Evolutionary conservation across 2,329 filamentous ascomycete species (phyloP).

Genomic region (Diaporthe eres): DNA sequence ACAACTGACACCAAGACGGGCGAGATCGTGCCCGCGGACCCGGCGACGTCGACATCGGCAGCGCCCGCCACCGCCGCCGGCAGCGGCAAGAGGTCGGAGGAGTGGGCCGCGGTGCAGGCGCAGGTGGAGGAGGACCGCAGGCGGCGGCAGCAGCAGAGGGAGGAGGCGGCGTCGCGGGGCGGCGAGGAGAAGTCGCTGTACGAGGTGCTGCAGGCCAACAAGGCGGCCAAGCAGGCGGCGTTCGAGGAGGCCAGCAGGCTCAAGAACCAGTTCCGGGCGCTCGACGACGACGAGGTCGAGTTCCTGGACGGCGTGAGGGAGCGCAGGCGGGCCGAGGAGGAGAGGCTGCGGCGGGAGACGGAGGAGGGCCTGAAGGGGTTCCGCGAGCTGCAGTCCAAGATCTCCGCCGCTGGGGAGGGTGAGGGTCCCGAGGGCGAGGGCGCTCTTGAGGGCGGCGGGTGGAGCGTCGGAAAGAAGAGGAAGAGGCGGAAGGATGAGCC

Average conservation of each 20-base stretch:
- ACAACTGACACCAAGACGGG: constrained; percentile 60
- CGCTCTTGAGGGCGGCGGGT: constrained; percentile 15
- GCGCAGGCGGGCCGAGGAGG: constrained; percentile 66
- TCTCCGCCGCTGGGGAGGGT: constrained; percentile 33
- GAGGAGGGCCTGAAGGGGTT: constrained; percentile 71
- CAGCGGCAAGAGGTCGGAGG: constrained; percentile 52
- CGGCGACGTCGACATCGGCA: not conserved
- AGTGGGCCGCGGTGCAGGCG: constrained; percentile 76
- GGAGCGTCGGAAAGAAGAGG: constrained; percentile 30
- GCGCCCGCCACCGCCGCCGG: constrained; percentile 28
- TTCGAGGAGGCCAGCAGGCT: constrained; percentile 82
- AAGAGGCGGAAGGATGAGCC: constrained; percentile 41
- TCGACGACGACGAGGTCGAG: constrained; percentile 85
- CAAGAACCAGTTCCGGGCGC: constrained; percentile 81
- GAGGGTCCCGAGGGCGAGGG: constrained; percentile 40
- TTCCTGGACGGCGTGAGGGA: constrained; percentile 75
- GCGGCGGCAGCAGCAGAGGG: constrained; percentile 61
- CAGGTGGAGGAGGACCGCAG: constrained; percentile 74
- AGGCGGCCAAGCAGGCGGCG: constrained; percentile 86
- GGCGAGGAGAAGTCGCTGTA: constrained; percentile 73
- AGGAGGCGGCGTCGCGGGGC: constrained; percentile 51
- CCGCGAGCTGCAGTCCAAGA: constrained; percentile 61
- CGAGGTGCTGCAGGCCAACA: constrained; percentile 85
- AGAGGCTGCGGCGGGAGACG: constrained; percentile 66
- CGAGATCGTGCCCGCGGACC: constrained; percentile 43